These are phyloP conservation scores for Onygenales sp. DNA, from an alignment of 2,329 filamentous ascomycete genomes.

Conservation along the genomic window DNA sequence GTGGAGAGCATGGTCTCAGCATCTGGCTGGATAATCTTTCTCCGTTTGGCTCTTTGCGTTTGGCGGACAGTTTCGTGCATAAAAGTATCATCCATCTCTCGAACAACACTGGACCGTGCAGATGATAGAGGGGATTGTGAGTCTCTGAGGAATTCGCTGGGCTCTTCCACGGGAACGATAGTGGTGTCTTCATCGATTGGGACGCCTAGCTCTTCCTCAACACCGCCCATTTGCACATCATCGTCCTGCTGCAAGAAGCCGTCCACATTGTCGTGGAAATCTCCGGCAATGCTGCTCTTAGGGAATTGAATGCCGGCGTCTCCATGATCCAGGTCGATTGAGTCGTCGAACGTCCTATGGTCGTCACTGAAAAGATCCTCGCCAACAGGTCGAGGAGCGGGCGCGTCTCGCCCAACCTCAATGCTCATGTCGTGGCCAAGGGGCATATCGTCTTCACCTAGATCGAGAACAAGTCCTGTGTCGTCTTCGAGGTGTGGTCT, in stretches of 20 bases:
- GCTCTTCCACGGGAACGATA: constrained; percentile 17
- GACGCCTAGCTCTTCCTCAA: constrained; percentile 47
- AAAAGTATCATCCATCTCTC: constrained; percentile 53
- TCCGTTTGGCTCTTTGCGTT: constrained; percentile 66
- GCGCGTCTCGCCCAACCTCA: constrained; percentile 83
- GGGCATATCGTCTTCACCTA: constrained; percentile 58
- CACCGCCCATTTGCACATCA: constrained; percentile 36
- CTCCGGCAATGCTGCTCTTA: constrained; percentile 26
- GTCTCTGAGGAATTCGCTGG: constrained; percentile 29
- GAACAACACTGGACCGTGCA: constrained; percentile 41
- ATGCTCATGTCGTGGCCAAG: constrained; percentile 59
- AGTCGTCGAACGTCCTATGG: constrained; percentile 45
- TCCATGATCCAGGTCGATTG: constrained; percentile 43
- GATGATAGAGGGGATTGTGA: constrained; percentile 47
- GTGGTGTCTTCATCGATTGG: constrained; percentile 45
- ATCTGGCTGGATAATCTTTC: constrained; percentile 76
- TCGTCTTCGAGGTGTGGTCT: constrained; percentile 53
- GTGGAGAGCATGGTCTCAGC: constrained; percentile 67
- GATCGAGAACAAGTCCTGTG: constrained; percentile 63
- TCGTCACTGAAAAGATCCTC: constrained; percentile 48
- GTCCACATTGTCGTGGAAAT: constrained; percentile 47
- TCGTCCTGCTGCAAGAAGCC: constrained; percentile 47
- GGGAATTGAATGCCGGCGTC: constrained; percentile 36
- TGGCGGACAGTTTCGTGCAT: constrained; percentile 50
- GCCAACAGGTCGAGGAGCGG: constrained; percentile 53